Percentiles rank a stretch among this genome's conserved stretches.
phyloP scores from a whole-genome alignment of 2,329 filamentous ascomycete genomes.

The Mycosphaerella sp. region DNA sequence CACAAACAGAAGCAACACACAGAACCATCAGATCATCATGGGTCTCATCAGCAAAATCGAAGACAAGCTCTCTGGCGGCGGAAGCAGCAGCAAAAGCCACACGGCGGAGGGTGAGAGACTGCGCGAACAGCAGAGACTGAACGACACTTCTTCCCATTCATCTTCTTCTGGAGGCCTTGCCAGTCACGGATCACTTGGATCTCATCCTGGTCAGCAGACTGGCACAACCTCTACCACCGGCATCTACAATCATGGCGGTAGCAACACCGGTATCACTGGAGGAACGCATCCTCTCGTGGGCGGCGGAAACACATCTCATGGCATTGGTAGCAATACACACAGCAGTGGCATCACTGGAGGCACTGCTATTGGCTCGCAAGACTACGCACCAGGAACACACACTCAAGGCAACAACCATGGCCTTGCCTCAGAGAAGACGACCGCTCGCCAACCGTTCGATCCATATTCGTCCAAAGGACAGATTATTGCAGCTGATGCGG shows the following conservation, averaged over 20 bases:
- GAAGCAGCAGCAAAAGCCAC: slow-evolving; percentile 17
- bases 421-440: slow-evolving; percentile 5
- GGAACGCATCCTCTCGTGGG: slow-evolving; percentile 12
- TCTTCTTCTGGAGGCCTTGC: slow-evolving; percentile 1
- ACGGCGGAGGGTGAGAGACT: slow-evolving; percentile 9
- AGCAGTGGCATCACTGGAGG: slow-evolving; percentile 10
- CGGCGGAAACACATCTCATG: slow-evolving; percentile 1
- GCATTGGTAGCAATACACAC: not conserved
- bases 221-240: not conserved
- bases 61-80: slow-evolving; percentile 20
- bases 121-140: slow-evolving; percentile 4
- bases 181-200: slow-evolving; percentile 12
- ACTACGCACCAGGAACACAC: slow-evolving; percentile 5
- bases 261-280: slow-evolving; percentile 13
- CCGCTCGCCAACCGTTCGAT: slow-evolving; percentile 16
- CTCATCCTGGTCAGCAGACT: slow-evolving; percentile 5
- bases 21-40: slow-evolving; percentile 8
- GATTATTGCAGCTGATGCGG: slow-evolving; percentile 14
- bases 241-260: slow-evolving; percentile 1
- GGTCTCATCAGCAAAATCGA: slow-evolving; percentile 19
- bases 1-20: too few relatives aligned
- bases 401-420: slow-evolving; percentile 7
- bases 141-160: not conserved
- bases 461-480: slow-evolving; percentile 20
- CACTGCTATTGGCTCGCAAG: slow-evolving; percentile 3